These are phyloP conservation scores for Phyllosticta citriasiana DNA, from an alignment of 2,329 filamentous ascomycete genomes.

Conservation along the genomic window DNA sequence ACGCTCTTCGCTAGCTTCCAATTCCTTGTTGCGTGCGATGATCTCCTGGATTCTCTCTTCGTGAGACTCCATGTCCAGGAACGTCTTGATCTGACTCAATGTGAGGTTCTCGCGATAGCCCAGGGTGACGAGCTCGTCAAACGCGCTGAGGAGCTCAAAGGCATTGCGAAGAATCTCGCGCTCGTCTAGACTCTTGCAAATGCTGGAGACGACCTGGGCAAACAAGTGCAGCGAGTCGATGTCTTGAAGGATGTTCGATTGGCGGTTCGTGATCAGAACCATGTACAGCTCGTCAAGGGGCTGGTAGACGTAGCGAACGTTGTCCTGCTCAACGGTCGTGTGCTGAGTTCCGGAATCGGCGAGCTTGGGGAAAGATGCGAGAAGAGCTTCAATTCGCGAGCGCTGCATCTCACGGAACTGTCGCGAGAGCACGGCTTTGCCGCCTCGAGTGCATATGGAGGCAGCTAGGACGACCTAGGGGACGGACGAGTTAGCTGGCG, in stretches of 20 bases:
- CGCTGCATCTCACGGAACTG: constrained; percentile 97
- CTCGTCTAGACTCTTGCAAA: constrained; percentile 93
- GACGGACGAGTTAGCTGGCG: neutral
- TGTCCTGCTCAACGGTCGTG: constrained; percentile 97
- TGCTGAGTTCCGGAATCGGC: constrained; percentile 94
- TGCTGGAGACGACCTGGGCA: constrained; percentile 91
- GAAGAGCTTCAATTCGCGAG: constrained; percentile 89
- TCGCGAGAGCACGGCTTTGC: constrained; percentile 94
- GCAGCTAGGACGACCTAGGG: constrained; percentile 89
- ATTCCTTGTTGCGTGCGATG: constrained; percentile 95
- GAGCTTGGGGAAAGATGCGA: constrained; percentile 95
- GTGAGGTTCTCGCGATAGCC: constrained; percentile 96
- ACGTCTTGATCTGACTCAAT: constrained; percentile 95
- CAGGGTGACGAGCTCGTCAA: constrained; percentile 91
- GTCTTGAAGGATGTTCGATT: constrained; percentile 98
- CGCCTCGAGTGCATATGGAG: constrained; percentile 96
- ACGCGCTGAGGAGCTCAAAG: constrained; percentile 91
- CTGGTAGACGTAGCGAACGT: constrained; percentile 98
- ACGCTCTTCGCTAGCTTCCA: constrained; percentile 95
- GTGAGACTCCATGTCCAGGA: constrained; percentile 98
- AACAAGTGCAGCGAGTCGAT: constrained; percentile 98
- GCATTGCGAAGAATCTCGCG: constrained; percentile 90
- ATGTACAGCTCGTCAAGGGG: constrained; percentile 99
- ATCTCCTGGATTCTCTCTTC: constrained; percentile 99
- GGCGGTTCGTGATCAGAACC: constrained; percentile 97